Evolutionary conservation across 169 alveolate genomes (phyloP).

Genomic region (Cystoisospora suis): DNA sequence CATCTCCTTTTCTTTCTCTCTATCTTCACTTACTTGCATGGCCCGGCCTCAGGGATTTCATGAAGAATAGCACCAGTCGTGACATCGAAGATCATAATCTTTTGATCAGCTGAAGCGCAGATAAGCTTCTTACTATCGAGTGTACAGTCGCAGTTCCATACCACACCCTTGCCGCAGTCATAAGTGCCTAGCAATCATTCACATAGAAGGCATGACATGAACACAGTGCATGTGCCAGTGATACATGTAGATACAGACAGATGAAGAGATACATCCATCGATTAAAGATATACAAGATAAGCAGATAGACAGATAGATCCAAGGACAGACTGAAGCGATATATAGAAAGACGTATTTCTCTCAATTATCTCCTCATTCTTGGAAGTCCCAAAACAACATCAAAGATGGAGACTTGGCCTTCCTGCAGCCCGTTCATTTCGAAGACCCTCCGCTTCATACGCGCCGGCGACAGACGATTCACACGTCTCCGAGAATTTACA

Average conservation of each 20-base stretch:
- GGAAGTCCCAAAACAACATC: too few species aligned
- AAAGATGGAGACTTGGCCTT: not conserved
- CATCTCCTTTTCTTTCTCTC: too few species aligned
- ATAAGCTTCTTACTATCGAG: slow-evolving; percentile 80
- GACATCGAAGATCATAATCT: slow-evolving; percentile 82
- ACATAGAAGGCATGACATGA: not conserved
- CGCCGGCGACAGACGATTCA: too few species aligned
- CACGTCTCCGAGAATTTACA: too few species aligned
- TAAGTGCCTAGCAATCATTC: slow-evolving; percentile 76
- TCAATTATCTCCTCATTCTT: not conserved
- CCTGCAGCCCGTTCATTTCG: too few species aligned
- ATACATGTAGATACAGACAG: not conserved
- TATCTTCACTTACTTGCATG: slow-evolving; percentile 63
- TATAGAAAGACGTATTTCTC: not conserved
- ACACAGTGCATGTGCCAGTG: not conserved
- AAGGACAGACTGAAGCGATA: not conserved
- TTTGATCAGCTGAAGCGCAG: slow-evolving; percentile 88
- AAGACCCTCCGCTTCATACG: too few species aligned
- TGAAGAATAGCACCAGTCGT: slow-evolving; percentile 78
- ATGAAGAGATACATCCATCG: not conserved
- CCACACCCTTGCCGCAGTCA: slow-evolving; percentile 88
- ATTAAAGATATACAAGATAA: not conserved
- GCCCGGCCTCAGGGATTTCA: slow-evolving; percentile 79
- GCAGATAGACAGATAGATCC: not conserved
- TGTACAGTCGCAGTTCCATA: slow-evolving; percentile 87